These are phyloP conservation scores for Hyphochytrium catenoides DNA, from an alignment of 352 stramenopile species.

Conservation along the genomic window DNA sequence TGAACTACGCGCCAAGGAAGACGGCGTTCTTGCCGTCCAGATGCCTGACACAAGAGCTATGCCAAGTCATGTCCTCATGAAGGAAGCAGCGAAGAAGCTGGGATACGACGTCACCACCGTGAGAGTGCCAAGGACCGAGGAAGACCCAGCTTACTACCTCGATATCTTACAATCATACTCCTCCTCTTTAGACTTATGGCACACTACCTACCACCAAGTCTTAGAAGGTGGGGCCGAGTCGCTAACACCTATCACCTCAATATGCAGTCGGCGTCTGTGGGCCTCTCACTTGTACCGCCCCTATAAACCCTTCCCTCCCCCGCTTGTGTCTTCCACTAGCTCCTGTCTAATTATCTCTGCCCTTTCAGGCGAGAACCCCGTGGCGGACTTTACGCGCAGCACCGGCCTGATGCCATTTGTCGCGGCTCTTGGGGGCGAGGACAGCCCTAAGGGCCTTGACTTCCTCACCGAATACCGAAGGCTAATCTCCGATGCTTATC, in stretches of 20 bases:
- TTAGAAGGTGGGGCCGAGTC: constrained; percentile 22
- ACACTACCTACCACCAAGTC: constrained; percentile 25
- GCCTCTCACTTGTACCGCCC: too few species aligned
- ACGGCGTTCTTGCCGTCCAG: constrained; percentile 34
- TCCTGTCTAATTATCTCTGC: too few species aligned
- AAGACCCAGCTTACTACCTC: constrained; percentile 41
- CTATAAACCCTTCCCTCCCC: too few species aligned
- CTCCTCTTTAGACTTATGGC: constrained; percentile 54
- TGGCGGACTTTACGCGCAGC: constrained; percentile 34
- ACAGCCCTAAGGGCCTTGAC: constrained; percentile 7
- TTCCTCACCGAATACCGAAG: constrained; percentile 30
- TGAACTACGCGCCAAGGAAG: constrained; percentile 6
- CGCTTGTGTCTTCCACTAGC: too few species aligned
- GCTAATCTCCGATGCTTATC: constrained; percentile 24
- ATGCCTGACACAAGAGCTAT: constrained; percentile 33
- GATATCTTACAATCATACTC: too few species aligned
- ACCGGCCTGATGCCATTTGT: constrained; percentile 30
- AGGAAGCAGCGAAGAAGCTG: constrained; percentile 18
- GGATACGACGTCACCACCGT: constrained; percentile 19
- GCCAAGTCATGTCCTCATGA: constrained; percentile 30
- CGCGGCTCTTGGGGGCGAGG: constrained; percentile 17
- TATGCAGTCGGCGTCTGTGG: too few species aligned
- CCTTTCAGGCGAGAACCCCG: too few species aligned
- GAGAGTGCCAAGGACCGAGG: constrained; percentile 36
- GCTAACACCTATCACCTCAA: too few species aligned